These are phyloP conservation scores for Suhomyces canberraensis DNA, from an alignment of 805 yeast species.

Conservation along the genomic window DNA sequence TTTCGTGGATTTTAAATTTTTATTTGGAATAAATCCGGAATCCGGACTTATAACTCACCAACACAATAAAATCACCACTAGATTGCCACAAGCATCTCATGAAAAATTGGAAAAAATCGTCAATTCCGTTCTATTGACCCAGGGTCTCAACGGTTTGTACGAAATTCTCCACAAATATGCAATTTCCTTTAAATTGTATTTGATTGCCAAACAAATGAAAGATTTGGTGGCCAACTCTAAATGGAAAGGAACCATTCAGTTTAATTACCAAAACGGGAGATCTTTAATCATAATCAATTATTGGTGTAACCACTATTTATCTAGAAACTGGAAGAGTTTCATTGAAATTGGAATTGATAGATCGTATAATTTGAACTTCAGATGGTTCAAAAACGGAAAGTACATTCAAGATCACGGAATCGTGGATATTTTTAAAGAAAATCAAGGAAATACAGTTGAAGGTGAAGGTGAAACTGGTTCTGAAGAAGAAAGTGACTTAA, in stretches of 20 bases:
- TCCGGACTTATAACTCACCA: conserved; percentile 29
- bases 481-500: conserved; percentile 24
- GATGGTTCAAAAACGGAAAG: conserved; percentile 63
- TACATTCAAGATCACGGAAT: conserved; percentile 25
- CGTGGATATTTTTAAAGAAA: conserved; percentile 9
- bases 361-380: conserved; percentile 45
- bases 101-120: conserved; percentile 51
- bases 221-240: conserved; percentile 41
- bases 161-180: conserved; percentile 57
- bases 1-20: conserved; percentile 71
- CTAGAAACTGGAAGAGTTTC: conserved; percentile 47
- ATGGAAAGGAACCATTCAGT: conserved; percentile 63
- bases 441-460: conserved; percentile 19
- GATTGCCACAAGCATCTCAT: conserved; percentile 28
- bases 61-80: conserved; percentile 23
- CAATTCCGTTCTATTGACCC: conserved; percentile 48
- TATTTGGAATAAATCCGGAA: conserved; percentile 47
- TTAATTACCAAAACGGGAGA: conserved; percentile 52
- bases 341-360: conserved; percentile 60
- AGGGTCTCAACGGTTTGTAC: conserved; percentile 52
- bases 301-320: conserved; percentile 51
- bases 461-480: conserved; percentile 8
- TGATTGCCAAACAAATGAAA: conserved; percentile 55
- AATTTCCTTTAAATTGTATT: conserved; percentile 60
- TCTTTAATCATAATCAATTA: conserved; percentile 56